Percentiles rank a stretch among this genome's conserved stretches.
Evolutionary conservation across 352 stramenopile genomes (phyloP).

Genomic region (Blastocystis sp.): DNA sequence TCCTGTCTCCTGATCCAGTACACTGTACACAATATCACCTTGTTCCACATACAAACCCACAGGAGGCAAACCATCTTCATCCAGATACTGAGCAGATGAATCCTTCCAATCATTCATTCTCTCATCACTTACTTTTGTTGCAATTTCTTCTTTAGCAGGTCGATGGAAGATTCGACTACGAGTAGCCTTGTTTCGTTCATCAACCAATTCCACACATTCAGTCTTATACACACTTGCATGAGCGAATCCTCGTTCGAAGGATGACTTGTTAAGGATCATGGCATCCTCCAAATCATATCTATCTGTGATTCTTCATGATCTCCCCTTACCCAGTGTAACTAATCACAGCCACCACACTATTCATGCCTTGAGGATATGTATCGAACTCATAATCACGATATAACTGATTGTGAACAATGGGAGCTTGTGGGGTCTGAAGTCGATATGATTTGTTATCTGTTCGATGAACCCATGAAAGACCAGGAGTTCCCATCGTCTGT

Average conservation of each 20-base stretch:
- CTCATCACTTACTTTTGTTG: background rate
- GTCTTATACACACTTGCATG: constrained; percentile 98
- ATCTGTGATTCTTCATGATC: constrained; percentile 67
- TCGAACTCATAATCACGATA: constrained; percentile 93
- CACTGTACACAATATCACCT: constrained; percentile 87
- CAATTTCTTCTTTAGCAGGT: background rate
- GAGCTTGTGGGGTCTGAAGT: constrained; percentile 92
- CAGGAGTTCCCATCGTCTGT: constrained; percentile 97
- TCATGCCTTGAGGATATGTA: constrained; percentile 94
- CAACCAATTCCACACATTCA: constrained; percentile 80
- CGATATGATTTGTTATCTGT: constrained; percentile 98
- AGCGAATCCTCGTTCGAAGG: constrained; percentile 92
- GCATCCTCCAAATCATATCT: constrained; percentile 93
- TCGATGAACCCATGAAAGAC: constrained; percentile 87
- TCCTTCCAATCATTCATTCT: background rate
- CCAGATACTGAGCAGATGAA: constrained; percentile 68
- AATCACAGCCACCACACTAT: constrained; percentile 97
- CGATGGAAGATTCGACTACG: constrained; percentile 65
- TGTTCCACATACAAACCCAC: constrained; percentile 87
- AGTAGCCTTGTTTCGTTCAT: constrained; percentile 68
- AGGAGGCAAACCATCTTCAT: constrained; percentile 88
- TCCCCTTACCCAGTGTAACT: constrained; percentile 88
- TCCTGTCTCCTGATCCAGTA: constrained; percentile 86
- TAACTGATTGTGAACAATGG: constrained; percentile 90
- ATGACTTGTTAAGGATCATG: constrained; percentile 99